phyloP scores from a whole-genome alignment of 495 filamentous ascomycete genomes.

The Cetradonia linearis region DNA sequence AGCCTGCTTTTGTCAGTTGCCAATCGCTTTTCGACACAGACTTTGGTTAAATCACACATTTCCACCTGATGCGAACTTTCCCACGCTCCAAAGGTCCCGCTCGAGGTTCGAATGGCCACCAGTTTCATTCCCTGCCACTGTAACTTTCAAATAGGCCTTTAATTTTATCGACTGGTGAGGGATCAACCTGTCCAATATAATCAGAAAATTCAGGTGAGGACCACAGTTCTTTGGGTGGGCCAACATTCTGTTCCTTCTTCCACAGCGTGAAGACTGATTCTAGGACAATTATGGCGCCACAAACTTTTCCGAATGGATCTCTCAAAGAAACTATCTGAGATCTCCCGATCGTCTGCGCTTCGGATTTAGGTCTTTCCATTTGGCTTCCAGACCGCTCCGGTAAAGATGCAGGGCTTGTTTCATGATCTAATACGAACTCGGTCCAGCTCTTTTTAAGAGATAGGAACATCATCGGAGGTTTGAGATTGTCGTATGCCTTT shows the following conservation, averaged over 20 bases:
- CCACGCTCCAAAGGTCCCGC: not conserved
- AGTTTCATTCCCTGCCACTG: constrained; percentile 15
- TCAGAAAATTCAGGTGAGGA: not conserved
- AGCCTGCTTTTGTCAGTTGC: not conserved
- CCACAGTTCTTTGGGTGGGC: not conserved
- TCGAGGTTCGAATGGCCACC: constrained; percentile 9
- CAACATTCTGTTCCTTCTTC: not conserved
- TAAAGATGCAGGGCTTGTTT: not conserved
- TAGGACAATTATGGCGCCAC: not conserved
- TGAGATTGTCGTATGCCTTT: too few relatives aligned
- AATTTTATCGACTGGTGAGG: not conserved
- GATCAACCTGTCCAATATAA: too few relatives aligned
- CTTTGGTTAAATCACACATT: constrained; percentile 2
- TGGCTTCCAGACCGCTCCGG: not conserved
- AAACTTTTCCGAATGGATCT: not conserved
- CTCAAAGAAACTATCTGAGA: not conserved
- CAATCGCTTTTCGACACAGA: too few relatives aligned
- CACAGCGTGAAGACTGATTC: not conserved
- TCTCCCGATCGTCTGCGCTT: not conserved
- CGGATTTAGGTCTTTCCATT: not conserved
- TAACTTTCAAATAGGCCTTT: constrained; percentile 9
- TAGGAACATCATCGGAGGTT: too few relatives aligned
- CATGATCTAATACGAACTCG: too few relatives aligned
- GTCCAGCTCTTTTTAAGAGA: too few relatives aligned
- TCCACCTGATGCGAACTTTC: constrained; percentile 11